Conservation (phyloP, 108 stramenopile species). For the Parmales sp. region DNA sequence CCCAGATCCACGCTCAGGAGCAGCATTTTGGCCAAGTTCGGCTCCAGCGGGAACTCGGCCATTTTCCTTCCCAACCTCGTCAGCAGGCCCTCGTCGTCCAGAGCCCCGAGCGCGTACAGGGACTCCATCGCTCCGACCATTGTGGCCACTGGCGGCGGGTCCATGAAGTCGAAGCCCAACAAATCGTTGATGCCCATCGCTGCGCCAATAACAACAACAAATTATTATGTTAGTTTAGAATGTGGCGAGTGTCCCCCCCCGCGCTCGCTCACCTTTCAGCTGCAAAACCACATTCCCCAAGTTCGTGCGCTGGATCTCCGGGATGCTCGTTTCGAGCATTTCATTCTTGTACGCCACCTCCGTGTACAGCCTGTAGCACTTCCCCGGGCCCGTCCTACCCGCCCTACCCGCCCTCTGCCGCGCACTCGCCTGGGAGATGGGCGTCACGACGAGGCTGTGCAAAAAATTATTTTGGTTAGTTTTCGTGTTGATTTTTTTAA, state of each 20-base stretch:
- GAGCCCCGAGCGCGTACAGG: conserved; percentile 85
- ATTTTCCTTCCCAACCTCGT: conserved; percentile 88
- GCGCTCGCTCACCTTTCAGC: too few species aligned
- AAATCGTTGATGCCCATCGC: conserved; percentile 96
- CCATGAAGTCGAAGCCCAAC: conserved; percentile 97
- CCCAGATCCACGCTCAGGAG: conserved; percentile 89
- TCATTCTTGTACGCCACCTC: conserved; percentile 85
- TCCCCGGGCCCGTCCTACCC: conserved; percentile 94
- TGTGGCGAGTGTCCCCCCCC: too few species aligned
- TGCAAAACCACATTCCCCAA: conserved; percentile 90
- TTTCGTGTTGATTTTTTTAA: too few species aligned
- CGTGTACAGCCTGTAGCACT: conserved; percentile 96
- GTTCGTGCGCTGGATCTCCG: conserved; percentile 94
- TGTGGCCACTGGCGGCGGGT: conserved; percentile 92
- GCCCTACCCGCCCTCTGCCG: conserved; percentile 88
- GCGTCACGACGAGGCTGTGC: conserved; percentile 89
- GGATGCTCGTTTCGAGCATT: conserved; percentile 84
- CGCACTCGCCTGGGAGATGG: conserved; percentile 92
- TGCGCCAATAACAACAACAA: too few species aligned
- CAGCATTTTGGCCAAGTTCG: conserved; percentile 87
- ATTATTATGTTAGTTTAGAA: too few species aligned
- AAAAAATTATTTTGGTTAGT: too few species aligned
- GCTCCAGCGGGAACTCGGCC: conserved; percentile 98
- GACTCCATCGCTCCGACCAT: conserved; percentile 91
- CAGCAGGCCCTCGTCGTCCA: conserved; percentile 93